Evolutionary conservation across 202 grass and related monocot genomes (phyloP).

Genomic region (Zoysia matrella): DNA sequence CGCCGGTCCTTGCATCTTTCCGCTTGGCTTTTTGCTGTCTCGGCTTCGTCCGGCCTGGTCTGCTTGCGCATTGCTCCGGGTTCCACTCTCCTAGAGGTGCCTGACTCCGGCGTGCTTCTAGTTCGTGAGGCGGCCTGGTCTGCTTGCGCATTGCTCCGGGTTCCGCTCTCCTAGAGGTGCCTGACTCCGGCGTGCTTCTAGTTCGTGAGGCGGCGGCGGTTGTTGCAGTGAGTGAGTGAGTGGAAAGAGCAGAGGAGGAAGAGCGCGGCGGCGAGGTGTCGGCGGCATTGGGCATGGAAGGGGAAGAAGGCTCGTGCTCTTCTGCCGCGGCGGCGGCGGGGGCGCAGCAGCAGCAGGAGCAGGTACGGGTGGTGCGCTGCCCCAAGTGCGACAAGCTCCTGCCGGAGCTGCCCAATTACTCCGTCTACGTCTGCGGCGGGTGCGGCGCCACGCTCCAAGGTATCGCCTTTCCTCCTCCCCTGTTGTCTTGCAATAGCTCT

Average conservation of each 20-base stretch:
- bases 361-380: conserved; percentile 94
- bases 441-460: conserved; percentile 94
- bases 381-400: conserved; percentile 97
- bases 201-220: not conserved
- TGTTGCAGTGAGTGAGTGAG: not conserved
- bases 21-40: not conserved
- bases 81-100: too few species aligned
- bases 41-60: not conserved
- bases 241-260: not conserved
- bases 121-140: too few species aligned
- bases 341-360: conserved; percentile 13
- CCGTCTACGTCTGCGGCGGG: conserved; percentile 91
- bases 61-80: not conserved
- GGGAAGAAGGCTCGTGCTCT: conserved; percentile 14
- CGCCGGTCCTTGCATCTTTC: not conserved
- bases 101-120: too few species aligned
- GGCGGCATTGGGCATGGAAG: conserved; percentile 43
- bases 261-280: not conserved
- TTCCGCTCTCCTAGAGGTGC: not conserved
- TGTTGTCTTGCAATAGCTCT: not conserved
- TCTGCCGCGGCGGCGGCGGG: not conserved
- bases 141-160: not conserved
- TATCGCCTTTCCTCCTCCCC: not conserved
- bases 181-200: not conserved
- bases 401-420: conserved; percentile 89